Base-by-base conservation (phyloP, 805 yeast species). In the Monosporozyma aquatica region DNA sequence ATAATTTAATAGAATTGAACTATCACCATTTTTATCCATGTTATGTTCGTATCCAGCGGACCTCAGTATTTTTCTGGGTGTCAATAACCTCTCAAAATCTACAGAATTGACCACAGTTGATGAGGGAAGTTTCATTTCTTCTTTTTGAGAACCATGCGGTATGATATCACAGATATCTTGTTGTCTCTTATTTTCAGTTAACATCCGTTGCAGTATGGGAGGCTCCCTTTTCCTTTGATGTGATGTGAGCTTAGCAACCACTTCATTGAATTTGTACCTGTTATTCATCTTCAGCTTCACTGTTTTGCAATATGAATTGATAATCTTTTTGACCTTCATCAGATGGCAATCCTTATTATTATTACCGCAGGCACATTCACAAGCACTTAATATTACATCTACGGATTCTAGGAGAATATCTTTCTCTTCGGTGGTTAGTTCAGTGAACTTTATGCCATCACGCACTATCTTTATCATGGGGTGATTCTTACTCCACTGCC, bases 401-500 rank as follows among this genome's bases (percentile, higher is more conserved):
- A 82, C 65, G 2, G 84, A 75, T 17, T 78, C 68, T 1, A 82
- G 73, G 30, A 83, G 53, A 3, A 70, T 61, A 6, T 75, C 69
- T 50, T 76, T 78, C 38, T 74, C 77, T 0, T 66, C 63, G 22
- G 76, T 75, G 5, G 66, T 51, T 15, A 82, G 61, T n/a, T 71
- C 71, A 37, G 81, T 87, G 57, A 80, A 77, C 29, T 64, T 54
- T 52, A 62, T 48, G 15, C 65, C 57, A 8, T 71, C 67, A 18
- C 65, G 58, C 20, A 72, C 68, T 44, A 83, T 60, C 49, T 71
- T 69, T 39, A 66, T 62, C 30, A 87, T 82, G 1, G 96, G 95
- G 55, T 87, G 95, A 11, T 64, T 49, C 2, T 59, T 54, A 56
- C 87, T 95, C 95, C 96, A 90, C 45, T 80, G 83, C 97, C 97